Evolutionary conservation across 306 rosid species (phyloP).

Genomic region (Pterocarpus santalinus): DNA sequence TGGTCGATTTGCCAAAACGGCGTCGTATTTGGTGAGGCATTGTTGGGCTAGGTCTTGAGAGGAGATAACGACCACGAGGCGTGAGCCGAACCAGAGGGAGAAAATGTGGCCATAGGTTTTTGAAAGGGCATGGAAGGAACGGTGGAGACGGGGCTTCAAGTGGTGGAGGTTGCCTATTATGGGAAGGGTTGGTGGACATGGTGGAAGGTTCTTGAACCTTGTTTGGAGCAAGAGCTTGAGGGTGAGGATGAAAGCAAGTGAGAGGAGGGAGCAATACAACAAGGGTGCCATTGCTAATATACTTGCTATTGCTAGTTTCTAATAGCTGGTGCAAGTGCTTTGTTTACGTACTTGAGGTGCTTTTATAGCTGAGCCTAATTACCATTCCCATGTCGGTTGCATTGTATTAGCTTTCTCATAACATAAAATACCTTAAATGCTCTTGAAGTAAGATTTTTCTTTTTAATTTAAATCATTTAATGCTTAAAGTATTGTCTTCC

Average conservation of each 20-base stretch:
- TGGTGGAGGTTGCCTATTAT: conserved; percentile 62
- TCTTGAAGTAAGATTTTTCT: no score
- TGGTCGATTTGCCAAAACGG: conserved; percentile 59
- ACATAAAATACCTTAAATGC: no score
- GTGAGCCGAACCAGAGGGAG: conserved; percentile 40
- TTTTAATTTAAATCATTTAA: no score
- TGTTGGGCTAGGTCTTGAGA: conserved; percentile 52
- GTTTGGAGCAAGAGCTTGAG: not conserved
- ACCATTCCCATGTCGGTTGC: no score
- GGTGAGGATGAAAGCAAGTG: not conserved
- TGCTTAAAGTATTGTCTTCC: no score
- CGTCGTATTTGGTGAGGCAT: conserved; percentile 62
- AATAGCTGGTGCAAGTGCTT: no score
- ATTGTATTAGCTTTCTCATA: no score
- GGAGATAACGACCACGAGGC: conserved; percentile 48
- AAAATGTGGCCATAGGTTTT: conserved; percentile 47
- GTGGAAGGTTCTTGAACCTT: conserved; percentile 18
- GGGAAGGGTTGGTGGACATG: conserved; percentile 56
- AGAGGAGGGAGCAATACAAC: not conserved
- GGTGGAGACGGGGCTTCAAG: conserved; percentile 47
- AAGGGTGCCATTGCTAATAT: not conserved
- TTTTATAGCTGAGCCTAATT: no score
- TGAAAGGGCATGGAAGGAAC: conserved; percentile 42
- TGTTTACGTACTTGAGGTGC: not conserved
- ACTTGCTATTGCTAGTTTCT: no score